phyloP scores from a whole-genome alignment of 768 basidiomycete genomes.

The Mycena floridula region DNA sequence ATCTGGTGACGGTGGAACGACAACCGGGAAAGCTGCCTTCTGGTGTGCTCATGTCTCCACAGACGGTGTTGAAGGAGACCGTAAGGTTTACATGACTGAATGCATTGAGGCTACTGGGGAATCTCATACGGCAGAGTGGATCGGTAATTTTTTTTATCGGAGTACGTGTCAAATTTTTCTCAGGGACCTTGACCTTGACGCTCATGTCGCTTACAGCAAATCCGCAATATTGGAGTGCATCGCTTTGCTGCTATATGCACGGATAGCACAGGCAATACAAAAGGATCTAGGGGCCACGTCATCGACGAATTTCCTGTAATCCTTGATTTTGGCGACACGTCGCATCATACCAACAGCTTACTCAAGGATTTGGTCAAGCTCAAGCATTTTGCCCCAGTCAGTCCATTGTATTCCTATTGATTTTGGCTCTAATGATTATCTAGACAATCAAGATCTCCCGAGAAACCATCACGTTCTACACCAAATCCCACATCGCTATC shows the following conservation, averaged over 20 bases:
- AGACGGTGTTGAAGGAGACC: too few relatives aligned
- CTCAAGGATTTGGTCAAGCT: constrained; percentile 19
- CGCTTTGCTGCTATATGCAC: constrained; percentile 16
- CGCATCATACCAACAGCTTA: constrained; percentile 17
- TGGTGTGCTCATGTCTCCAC: constrained; percentile 28
- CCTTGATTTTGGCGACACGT: constrained; percentile 17
- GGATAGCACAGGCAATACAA: constrained; percentile 23
- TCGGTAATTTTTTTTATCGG: constrained; percentile 11
- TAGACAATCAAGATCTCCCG: constrained; percentile 12
- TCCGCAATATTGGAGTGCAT: constrained; percentile 12
- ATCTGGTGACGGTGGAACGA: constrained; percentile 22
- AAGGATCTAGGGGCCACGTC: constrained; percentile 7
- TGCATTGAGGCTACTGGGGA: constrained; percentile 18
- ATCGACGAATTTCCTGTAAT: constrained; percentile 10
- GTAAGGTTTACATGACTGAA: constrained; percentile 21
- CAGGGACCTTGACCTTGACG: too few relatives aligned
- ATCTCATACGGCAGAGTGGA: constrained; percentile 21
- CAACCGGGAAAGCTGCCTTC: constrained; percentile 16
- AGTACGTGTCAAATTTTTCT: not conserved
- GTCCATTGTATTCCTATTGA: not conserved
- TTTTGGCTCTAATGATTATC: not conserved
- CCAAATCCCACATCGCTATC: constrained; percentile 13
- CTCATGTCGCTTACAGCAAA: constrained; percentile 7
- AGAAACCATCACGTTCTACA: constrained; percentile 14
- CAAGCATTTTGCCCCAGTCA: constrained; percentile 13